Evolutionary conservation across 306 rosid species (phyloP).

Genomic region (Quercus gilva): DNA sequence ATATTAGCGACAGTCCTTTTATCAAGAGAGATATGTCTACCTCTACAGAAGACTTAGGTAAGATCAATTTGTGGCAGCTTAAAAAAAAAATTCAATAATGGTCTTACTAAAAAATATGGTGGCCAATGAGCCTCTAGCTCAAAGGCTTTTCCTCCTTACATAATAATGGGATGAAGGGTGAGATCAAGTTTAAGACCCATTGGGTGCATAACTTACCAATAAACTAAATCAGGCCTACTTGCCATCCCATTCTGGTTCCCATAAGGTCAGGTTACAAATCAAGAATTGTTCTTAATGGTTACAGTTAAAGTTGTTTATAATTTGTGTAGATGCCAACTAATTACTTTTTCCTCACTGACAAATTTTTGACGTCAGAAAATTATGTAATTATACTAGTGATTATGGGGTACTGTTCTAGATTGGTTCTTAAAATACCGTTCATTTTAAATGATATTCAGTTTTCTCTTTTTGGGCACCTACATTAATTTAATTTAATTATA

Average conservation of each 20-base stretch:
- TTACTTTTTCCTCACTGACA: neutral
- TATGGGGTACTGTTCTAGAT: neutral
- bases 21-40: slow-evolving; percentile 66
- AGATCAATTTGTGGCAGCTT: slow-evolving; percentile 8
- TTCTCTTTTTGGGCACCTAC: slow-evolving; percentile 11
- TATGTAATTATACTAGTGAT: neutral
- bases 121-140: neutral
- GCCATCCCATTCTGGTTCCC: neutral
- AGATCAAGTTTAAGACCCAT: too few relatives aligned
- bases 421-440: neutral
- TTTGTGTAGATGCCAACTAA: neutral
- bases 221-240: neutral
- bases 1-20: slow-evolving; percentile 32
- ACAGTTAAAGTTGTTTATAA: neutral
- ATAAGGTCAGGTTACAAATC: neutral
- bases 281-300: neutral
- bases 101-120: neutral
- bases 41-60: slow-evolving; percentile 92
- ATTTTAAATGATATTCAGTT: slow-evolving; percentile 1
- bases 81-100: neutral
- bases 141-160: too few relatives aligned
- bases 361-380: neutral
- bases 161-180: too few relatives aligned
- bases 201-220: too few relatives aligned
- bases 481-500: slow-evolving; percentile 24